Conservation (phyloP, 805 yeast genomes). For the Yarrowia osloensis region DNA sequence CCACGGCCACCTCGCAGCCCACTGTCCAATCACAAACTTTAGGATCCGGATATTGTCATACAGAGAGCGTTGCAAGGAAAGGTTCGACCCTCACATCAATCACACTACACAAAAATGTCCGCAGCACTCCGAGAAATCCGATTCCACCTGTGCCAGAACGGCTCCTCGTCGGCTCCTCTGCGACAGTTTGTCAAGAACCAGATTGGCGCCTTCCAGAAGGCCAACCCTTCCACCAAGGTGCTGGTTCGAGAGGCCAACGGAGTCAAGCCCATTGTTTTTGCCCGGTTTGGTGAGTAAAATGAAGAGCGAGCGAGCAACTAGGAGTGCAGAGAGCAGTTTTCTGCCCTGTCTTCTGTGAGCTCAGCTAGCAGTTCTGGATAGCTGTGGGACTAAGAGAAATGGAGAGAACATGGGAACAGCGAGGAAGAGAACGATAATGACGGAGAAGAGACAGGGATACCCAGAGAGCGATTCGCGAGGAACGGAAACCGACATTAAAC, state of each 20-base stretch:
- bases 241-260: conserved; percentile 77
- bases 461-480: background rate
- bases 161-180: conserved; percentile 66
- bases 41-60: background rate
- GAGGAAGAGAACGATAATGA: no score
- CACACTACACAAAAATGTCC: conserved; percentile 35
- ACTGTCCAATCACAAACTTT: conserved; percentile 26
- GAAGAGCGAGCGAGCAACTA: background rate
- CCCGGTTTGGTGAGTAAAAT: conserved; percentile 56
- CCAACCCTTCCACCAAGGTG: conserved; percentile 69
- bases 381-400: no score
- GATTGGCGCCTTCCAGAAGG: conserved; percentile 50
- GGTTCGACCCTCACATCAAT: conserved; percentile 2
- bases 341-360: background rate
- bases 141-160: conserved; percentile 78
- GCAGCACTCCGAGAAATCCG: conserved; percentile 72
- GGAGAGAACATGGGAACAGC: no score
- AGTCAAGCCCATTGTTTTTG: conserved; percentile 70
- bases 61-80: background rate
- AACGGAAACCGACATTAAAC: background rate
- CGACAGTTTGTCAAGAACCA: conserved; percentile 39
- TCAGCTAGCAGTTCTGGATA: background rate
- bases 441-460: background rate
- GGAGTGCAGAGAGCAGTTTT: background rate
- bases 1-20: background rate